phyloP scores from a whole-genome alignment of 768 basidiomycete species.

The Pluteus cervinus region DNA sequence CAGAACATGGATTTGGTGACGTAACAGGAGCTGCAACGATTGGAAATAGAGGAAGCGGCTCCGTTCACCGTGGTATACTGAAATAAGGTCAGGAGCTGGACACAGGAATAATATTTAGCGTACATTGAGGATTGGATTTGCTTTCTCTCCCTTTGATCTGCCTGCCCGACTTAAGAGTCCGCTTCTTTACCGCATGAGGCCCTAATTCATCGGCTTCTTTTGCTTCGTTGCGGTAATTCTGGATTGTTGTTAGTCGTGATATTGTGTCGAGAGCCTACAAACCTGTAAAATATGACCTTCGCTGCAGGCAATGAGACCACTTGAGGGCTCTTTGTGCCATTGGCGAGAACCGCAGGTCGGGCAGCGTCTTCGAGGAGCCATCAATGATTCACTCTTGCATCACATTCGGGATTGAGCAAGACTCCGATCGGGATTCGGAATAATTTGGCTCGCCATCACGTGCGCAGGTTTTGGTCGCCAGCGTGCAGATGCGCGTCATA shows the following conservation, averaged over 20 bases:
- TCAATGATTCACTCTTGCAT: slow-evolving; percentile 19
- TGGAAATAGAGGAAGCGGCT: slow-evolving; percentile 80
- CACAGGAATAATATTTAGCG: slow-evolving; percentile 5
- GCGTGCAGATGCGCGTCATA: too few relatives aligned
- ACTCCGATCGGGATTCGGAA: slow-evolving; percentile 6
- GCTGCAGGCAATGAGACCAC: slow-evolving; percentile 78
- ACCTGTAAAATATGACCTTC: slow-evolving; percentile 93
- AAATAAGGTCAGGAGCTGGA: not conserved
- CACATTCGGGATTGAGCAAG: too few relatives aligned
- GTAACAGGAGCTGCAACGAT: slow-evolving; percentile 74
- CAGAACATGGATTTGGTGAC: slow-evolving; percentile 68
- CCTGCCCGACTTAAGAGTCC: slow-evolving; percentile 52
- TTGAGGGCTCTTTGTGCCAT: slow-evolving; percentile 83
- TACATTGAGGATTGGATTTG: slow-evolving; percentile 56
- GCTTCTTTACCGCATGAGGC: slow-evolving; percentile 57
- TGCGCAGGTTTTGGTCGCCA: too few relatives aligned
- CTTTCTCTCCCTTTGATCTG: slow-evolving; percentile 45
- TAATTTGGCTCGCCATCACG: not conserved
- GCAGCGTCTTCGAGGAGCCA: slow-evolving; percentile 65
- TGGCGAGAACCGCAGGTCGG: slow-evolving; percentile 75
- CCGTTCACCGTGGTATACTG: slow-evolving; percentile 82
- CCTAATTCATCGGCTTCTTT: slow-evolving; percentile 61
- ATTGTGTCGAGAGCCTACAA: slow-evolving; percentile 10
- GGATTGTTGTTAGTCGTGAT: slow-evolving; percentile 3
- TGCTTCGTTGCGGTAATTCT: slow-evolving; percentile 84